Conservation (phyloP, 495 filamentous ascomycete genomes). For the Neurospora sp. region DNA sequence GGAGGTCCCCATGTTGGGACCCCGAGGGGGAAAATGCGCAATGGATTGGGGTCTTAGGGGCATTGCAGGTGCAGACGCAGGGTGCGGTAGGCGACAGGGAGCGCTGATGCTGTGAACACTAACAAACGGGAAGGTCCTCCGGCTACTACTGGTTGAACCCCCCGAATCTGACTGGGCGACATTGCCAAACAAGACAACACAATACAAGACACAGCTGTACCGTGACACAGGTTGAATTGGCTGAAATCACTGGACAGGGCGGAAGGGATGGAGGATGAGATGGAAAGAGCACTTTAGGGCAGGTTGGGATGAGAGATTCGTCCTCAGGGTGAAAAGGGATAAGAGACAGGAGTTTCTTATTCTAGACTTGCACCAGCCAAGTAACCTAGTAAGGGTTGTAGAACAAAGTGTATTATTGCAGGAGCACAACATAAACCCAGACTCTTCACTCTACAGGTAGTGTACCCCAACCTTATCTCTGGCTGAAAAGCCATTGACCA, state of each 20-base stretch:
- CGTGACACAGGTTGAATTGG: not conserved
- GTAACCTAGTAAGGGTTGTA: not conserved
- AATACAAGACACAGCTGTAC: not conserved
- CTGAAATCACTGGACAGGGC: not conserved
- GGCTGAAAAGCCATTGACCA: not conserved
- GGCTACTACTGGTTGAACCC: not conserved
- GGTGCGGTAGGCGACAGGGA: not conserved
- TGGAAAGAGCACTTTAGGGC: not conserved
- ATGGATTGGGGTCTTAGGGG: conserved; percentile 1
- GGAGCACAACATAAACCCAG: not conserved
- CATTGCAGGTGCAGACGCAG: conserved; percentile 3
- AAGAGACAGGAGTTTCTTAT: not conserved
- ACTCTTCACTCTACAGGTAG: not conserved
- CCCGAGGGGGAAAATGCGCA: not conserved
- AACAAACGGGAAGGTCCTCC: not conserved
- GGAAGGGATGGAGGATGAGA: not conserved
- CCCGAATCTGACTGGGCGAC: conserved; percentile 17
- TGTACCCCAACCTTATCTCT: not conserved
- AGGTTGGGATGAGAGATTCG: not conserved
- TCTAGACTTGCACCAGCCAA: not conserved
- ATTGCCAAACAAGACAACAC: conserved; percentile 8
- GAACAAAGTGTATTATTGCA: not conserved
- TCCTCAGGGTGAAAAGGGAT: not conserved
- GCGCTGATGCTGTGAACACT: not conserved
- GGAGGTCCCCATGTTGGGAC: not conserved